Evolutionary conservation across 257 asterid genomes (phyloP).

Genomic region (Solanum clarkiae): DNA sequence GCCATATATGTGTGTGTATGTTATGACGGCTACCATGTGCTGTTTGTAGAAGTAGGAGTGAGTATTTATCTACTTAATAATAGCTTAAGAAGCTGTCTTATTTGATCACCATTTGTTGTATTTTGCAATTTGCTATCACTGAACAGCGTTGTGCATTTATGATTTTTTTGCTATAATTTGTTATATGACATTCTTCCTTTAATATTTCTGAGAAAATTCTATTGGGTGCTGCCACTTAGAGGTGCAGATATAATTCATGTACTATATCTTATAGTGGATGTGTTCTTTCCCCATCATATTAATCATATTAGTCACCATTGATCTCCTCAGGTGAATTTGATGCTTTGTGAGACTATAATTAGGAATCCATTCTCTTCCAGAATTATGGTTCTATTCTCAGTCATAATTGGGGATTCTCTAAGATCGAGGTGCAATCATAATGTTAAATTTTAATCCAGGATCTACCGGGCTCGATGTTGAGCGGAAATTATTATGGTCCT

Average conservation of each 20-base stretch:
- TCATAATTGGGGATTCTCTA: background rate
- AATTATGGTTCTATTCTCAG: too few species aligned
- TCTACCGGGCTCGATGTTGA: too few species aligned
- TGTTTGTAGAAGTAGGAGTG: background rate
- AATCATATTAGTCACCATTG: background rate
- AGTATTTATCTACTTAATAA: background rate
- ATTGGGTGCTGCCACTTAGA: background rate
- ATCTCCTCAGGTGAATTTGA: background rate
- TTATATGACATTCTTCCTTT: background rate
- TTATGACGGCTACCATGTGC: background rate
- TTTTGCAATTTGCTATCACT: background rate
- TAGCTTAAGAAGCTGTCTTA: background rate
- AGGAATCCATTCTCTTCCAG: background rate
- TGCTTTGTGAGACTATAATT: background rate
- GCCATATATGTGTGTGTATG: background rate
- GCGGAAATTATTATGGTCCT: too few species aligned
- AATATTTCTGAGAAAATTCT: background rate
- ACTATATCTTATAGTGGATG: too few species aligned
- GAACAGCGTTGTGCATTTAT: background rate
- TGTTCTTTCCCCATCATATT: too few species aligned
- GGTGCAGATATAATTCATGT: background rate
- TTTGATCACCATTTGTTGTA: background rate
- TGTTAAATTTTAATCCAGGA: background rate
- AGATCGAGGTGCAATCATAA: background rate
- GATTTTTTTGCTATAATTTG: background rate